These are phyloP conservation scores for Cystofilobasidium bisporidii DNA, from an alignment of 768 basidiomycete genomes.

Conservation along the genomic window DNA sequence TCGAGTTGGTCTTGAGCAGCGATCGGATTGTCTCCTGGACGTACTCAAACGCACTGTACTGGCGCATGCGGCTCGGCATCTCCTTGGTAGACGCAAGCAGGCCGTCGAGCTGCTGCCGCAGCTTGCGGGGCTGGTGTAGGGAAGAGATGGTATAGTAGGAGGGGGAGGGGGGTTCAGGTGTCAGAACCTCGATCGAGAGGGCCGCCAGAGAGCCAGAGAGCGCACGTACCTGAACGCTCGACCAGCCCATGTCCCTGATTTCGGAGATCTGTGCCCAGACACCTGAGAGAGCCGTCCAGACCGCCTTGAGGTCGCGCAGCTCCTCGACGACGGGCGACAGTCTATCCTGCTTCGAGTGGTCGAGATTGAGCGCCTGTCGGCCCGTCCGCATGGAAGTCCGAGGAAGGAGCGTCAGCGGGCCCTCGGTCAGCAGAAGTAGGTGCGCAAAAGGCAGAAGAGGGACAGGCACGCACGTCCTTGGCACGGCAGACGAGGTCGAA, in stretches of 20 bases:
- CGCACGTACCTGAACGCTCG: constrained; percentile 56
- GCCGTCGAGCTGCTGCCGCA: constrained; percentile 87
- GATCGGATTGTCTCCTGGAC: constrained; percentile 83
- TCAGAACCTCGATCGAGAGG: constrained; percentile 5
- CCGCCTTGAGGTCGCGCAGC: constrained; percentile 87
- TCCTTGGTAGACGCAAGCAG: constrained; percentile 88
- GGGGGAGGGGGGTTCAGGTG: background rate
- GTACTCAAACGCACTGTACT: constrained; percentile 97
- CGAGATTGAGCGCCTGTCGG: constrained; percentile 67
- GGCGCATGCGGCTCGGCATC: constrained; percentile 97
- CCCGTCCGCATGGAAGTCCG: background rate
- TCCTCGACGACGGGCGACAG: constrained; percentile 92
- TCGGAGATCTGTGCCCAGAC: constrained; percentile 91
- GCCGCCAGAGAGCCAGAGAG: background rate
- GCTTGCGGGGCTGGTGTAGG: constrained; percentile 60
- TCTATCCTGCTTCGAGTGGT: constrained; percentile 61
- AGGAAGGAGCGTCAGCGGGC: no score
- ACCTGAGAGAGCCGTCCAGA: constrained; percentile 96
- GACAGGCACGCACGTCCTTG: constrained; percentile 53
- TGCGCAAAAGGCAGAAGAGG: no score
- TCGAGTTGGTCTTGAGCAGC: constrained; percentile 75
- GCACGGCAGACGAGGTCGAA: constrained; percentile 91
- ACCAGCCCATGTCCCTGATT: constrained; percentile 78
- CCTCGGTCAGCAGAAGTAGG: no score
- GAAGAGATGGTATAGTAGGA: background rate